Base-by-base conservation (phyloP, 495 filamentous ascomycete species). In the Talaromyces thailandensis region DNA sequence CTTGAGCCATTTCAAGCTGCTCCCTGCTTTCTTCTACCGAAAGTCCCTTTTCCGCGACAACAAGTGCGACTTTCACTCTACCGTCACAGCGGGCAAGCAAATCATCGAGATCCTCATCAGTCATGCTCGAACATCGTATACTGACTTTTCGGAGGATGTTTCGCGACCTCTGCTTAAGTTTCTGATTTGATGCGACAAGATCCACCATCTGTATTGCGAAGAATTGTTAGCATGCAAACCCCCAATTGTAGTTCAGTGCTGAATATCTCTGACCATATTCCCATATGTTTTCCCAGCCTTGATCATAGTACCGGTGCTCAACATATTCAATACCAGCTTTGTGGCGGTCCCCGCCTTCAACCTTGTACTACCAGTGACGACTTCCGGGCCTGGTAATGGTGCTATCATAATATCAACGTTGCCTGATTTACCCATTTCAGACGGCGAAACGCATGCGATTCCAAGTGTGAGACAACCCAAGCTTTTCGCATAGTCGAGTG, bases 251-350 rank as follows among this genome's bases (percentile, higher is more conserved):
- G 12, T 8, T 6, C 3, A 3, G 24, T 50, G 12, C 21, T 12
- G 59, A 18, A 32, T 14, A 56, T 29, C 14, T 57, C 68, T 3
- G 67, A 77, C 73, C 71, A 74, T 65, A 59, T 76, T 76, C n/a
- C 73, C 72, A 28, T 73, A 77, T 2, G 73, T 77, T 61, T 77
- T 77, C 6, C 74, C 74, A 1, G 66, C 65, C 31, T 69, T 67
- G 26, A 77, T 73, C 74, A 77, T 77, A 1, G 68, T 69, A 1
- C 74, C 73, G 0, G 74, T 77, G 32, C 73, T 76, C 0, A 77
- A 63, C 74, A 76, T 77, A 35, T 77, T 77, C 35, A 76, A 52
- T 2, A 76, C 67, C 60, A 76, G 45, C 62, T 77, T 77, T 0
- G 74, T 76, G 26, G 68, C 74, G 5, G 72, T 77, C 3, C 74